Percentiles rank a stretch among this genome's conserved stretches.
phyloP scores from a whole-genome alignment of 352 stramenopile genomes.

The Phytophthora europaea region DNA sequence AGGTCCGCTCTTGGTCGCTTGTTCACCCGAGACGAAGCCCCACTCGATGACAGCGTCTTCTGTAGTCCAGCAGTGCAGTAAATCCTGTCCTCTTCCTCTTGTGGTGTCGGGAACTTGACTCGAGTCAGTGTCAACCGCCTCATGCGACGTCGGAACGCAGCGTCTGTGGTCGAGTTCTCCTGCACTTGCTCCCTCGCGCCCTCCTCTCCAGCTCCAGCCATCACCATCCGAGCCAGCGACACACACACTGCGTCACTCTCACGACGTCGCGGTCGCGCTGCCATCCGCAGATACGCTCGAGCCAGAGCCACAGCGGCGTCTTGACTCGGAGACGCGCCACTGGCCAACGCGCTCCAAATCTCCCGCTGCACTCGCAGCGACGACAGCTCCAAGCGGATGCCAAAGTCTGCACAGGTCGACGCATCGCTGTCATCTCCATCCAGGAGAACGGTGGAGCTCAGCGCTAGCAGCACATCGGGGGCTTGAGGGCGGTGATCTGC shows the following conservation, averaged over 20 bases:
- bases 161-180: constrained; percentile 4
- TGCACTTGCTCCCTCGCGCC: not conserved
- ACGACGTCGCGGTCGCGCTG: constrained; percentile 10
- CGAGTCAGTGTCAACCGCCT: constrained; percentile 33
- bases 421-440: not conserved
- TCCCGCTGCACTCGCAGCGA: constrained; percentile 56
- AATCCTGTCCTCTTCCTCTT: constrained; percentile 23
- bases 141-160: constrained; percentile 45
- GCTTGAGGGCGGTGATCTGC: constrained; percentile 53
- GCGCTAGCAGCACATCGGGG: constrained; percentile 39
- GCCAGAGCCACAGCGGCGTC: constrained; percentile 27
- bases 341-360: constrained; percentile 68
- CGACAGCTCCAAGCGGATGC: constrained; percentile 57
- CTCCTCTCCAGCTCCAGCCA: constrained; percentile 20
- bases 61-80: not conserved
- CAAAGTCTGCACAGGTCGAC: constrained; percentile 22
- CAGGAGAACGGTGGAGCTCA: constrained; percentile 35
- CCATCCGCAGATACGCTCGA: constrained; percentile 33
- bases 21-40: not conserved
- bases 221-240: constrained; percentile 36
- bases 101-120: constrained; percentile 28
- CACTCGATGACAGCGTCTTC: not conserved
- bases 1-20: constrained; percentile 28
- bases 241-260: constrained; percentile 40
- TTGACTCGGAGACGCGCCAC: constrained; percentile 21